A percentile compares a stretch with the other conserved stretches of the same genome.
These are phyloP conservation scores for Apiospora koreana DNA, from an alignment of 2,329 filamentous ascomycete species.

Conservation along the genomic window DNA sequence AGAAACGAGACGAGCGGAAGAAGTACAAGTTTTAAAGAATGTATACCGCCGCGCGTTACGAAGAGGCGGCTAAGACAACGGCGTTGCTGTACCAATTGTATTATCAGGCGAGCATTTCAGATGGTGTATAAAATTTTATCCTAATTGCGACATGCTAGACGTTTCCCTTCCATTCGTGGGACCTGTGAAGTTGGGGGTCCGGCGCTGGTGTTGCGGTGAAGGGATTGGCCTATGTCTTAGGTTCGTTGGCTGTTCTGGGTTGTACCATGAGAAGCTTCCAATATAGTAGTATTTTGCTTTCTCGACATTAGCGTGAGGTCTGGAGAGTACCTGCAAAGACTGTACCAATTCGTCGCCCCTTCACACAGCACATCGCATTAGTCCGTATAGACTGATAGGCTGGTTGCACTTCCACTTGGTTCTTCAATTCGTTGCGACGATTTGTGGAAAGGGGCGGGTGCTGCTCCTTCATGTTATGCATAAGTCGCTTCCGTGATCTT, in stretches of 20 bases:
- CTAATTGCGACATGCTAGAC: not conserved
- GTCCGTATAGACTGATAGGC: not conserved
- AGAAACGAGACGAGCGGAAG: slow-evolving; percentile 68
- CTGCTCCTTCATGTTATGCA: too few relatives aligned
- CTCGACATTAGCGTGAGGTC: not conserved
- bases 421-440: too few relatives aligned
- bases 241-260: not conserved
- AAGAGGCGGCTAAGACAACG: not conserved
- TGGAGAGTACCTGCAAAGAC: not conserved
- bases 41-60: not conserved
- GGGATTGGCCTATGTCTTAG: not conserved
- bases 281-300: not conserved
- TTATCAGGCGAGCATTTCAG: not conserved
- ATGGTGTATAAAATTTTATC: not conserved
- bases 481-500: too few relatives aligned
- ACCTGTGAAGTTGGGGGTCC: not conserved
- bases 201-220: not conserved
- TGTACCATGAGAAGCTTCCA: not conserved
- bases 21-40: slow-evolving; percentile 49
- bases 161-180: not conserved
- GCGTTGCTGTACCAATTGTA: slow-evolving; percentile 7
- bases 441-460: too few relatives aligned
- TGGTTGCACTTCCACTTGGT: not conserved
- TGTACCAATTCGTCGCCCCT: not conserved
- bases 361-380: not conserved